A percentile compares a stretch with the other conserved stretches of the same genome.
These are phyloP conservation scores for Naganishia vishniacii DNA, from an alignment of 768 basidiomycete species.

Conservation along the genomic window DNA sequence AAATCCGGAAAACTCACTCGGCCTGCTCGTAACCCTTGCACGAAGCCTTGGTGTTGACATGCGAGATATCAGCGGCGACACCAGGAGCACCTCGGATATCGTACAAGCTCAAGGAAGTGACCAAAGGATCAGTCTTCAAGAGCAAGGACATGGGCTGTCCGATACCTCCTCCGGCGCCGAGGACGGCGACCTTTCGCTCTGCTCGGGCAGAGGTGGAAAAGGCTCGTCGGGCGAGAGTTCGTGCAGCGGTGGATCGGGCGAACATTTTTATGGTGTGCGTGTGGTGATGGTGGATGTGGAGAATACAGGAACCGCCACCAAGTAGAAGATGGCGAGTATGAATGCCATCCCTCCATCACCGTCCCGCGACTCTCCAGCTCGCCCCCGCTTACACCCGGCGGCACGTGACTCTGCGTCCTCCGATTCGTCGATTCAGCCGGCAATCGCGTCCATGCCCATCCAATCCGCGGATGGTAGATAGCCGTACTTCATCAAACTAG, in stretches of 20 bases:
- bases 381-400: too few relatives aligned
- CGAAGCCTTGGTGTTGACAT: slow-evolving; percentile 83
- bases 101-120: slow-evolving; percentile 73
- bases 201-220: slow-evolving; percentile 47
- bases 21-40: slow-evolving; percentile 59
- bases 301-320: not conserved
- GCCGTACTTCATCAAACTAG: too few relatives aligned
- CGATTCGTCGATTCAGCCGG: too few relatives aligned
- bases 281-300: slow-evolving; percentile 1
- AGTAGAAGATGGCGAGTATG: not conserved
- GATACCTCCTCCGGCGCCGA: slow-evolving; percentile 95
- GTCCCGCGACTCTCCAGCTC: too few relatives aligned
- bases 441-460: too few relatives aligned
- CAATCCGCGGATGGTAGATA: too few relatives aligned
- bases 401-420: too few relatives aligned
- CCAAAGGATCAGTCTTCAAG: slow-evolving; percentile 73
- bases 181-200: slow-evolving; percentile 56
- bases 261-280: slow-evolving; percentile 39
- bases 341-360: too few relatives aligned
- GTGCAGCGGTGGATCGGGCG: slow-evolving; percentile 34
- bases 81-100: slow-evolving; percentile 87
- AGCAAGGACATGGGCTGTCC: slow-evolving; percentile 92
- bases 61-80: slow-evolving; percentile 88
- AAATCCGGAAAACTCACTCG: slow-evolving; percentile 23
- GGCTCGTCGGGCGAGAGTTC: slow-evolving; percentile 35